Evolutionary conservation across 192 early-diverging fungal species (phyloP).

Genomic region (Podila epigama): DNA sequence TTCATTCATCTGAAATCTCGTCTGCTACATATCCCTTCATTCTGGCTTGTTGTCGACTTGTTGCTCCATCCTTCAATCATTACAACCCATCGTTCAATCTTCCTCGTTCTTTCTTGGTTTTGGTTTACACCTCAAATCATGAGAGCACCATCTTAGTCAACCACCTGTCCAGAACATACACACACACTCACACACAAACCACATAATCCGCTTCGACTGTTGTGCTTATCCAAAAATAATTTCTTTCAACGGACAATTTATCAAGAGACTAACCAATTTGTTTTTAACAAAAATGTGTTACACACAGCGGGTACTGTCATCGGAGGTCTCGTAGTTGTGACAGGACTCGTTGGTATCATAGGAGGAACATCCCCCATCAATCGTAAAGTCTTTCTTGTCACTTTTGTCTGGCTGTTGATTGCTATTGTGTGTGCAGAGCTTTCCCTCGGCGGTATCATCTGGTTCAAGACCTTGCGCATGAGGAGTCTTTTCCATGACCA

Average conservation of each 20-base stretch:
- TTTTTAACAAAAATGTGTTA: neutral
- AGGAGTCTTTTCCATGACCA: conserved; percentile 19
- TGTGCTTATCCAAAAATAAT: neutral
- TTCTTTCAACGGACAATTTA: neutral
- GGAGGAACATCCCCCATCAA: conserved; percentile 18
- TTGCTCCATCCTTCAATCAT: no score
- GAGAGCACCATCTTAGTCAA: no score
- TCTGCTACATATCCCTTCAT: no score
- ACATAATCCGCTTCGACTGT: neutral
- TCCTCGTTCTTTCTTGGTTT: no score
- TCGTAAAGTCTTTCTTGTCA: conserved; percentile 13
- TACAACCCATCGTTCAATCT: no score
- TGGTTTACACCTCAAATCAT: no score
- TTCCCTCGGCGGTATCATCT: conserved; percentile 44
- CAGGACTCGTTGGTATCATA: conserved; percentile 12
- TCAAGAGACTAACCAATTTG: neutral
- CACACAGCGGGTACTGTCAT: conserved; percentile 26
- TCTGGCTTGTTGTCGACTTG: no score
- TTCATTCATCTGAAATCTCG: no score
- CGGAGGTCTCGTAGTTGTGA: conserved; percentile 28
- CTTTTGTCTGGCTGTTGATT: conserved; percentile 23
- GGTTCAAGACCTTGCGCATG: conserved; percentile 53
- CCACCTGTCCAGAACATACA: no score
- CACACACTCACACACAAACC: no score
- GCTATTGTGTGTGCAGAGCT: conserved; percentile 21